Evolutionary conservation across 306 rosid species (phyloP).

Genomic region (Pterocarpus macrocarpus): DNA sequence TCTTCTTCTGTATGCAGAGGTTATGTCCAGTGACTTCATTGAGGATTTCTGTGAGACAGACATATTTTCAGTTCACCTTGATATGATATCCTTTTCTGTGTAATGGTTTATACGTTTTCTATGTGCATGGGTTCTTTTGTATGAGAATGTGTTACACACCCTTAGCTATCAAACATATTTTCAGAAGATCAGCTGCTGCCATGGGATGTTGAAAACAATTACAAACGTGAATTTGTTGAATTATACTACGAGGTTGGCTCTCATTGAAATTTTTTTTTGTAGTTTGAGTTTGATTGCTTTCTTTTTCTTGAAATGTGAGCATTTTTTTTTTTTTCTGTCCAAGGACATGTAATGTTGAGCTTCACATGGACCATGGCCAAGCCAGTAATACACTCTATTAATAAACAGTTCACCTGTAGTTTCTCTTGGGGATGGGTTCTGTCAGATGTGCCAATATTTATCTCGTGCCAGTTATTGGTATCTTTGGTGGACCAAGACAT

Average conservation of each 20-base stretch:
- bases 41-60: constrained; percentile 97
- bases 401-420: background rate
- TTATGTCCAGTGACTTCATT: constrained; percentile 95
- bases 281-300: constrained; percentile 33
- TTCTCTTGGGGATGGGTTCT: constrained; percentile 13
- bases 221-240: constrained; percentile 74
- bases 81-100: constrained; percentile 83
- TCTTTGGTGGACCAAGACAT: background rate
- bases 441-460: background rate
- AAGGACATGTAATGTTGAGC: constrained; percentile 6
- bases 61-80: constrained; percentile 87
- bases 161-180: constrained; percentile 83
- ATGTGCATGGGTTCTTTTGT: constrained; percentile 20
- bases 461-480: constrained; percentile 3
- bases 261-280: constrained; percentile 5
- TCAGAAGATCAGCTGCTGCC: constrained; percentile 78
- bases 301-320: constrained; percentile 8
- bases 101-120: constrained; percentile 21
- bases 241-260: constrained; percentile 81
- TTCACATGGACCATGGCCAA: constrained; percentile 12
- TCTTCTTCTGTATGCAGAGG: constrained; percentile 91
- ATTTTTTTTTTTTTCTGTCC: background rate
- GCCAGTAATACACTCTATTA: background rate
- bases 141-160: constrained; percentile 46
- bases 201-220: constrained; percentile 83